Evolutionary conservation across 192 early-diverging fungal genomes (phyloP), one percentile per base, ranked within the genome.

Genomic region (Martensiomyces pterosporus): DNA sequence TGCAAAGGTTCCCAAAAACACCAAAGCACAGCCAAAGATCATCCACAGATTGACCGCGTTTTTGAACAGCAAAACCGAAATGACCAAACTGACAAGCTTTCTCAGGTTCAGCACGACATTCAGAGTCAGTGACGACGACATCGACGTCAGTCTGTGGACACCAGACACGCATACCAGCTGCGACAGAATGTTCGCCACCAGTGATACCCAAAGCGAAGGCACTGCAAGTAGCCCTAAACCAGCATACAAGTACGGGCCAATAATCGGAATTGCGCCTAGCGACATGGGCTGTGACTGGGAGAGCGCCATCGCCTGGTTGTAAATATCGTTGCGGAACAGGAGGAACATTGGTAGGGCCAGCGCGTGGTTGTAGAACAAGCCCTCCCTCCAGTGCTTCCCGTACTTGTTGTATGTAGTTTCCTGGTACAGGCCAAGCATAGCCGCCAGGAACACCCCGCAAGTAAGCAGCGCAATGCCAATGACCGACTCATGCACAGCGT

Each of bases 101-200:
- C 92, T 83, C 16, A 95, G 53, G 39, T 86, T 90, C 13, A 95
- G 74, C 7, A 95, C 85, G 9, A 95, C 77, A 52, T 92, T 95
- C 19, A 93, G 64, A 0, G 92, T 91, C 5, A 95, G 71, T 9
- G 89, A 83, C 14, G 87, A 72, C 2, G 87, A 82, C 57, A 91
- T 67, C 1, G 88, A 80, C 3, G 84, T 86, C 57, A 95, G 63
- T 19, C 82, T 75, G 40, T 91, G 87, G 1, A 95, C 92, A 5
- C 89, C 92, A 24, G 89, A 83, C 4, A 91, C 87, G 47, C 92
- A 95, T 33, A 91, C 77, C 71, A 88, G 88, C 87, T 94, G 92
- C 24, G 90, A 92, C 14, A 85, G 32, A 0, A 84, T 71, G 37
- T 94, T 92, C 24, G 83, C 52, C 0, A 64, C 52, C 15, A 92